A percentile compares a stretch with the other conserved stretches of the same genome.
phyloP scores from a whole-genome alignment of 768 basidiomycete genomes.

The Cystobasidium ongulense region DNA sequence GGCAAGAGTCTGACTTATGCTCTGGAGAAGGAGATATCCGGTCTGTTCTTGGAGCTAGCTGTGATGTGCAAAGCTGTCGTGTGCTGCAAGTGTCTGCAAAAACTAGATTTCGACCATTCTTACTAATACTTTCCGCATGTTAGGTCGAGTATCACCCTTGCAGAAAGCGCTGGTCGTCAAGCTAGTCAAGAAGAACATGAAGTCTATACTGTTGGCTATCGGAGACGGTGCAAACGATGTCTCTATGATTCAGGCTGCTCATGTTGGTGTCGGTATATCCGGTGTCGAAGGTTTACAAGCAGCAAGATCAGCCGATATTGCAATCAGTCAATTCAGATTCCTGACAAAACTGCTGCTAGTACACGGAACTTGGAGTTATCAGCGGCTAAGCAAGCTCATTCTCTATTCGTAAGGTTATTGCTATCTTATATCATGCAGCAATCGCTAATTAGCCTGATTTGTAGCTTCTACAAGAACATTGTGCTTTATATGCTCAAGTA shows the following conservation, averaged over 20 bases:
- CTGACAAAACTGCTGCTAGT: slow-evolving; percentile 90
- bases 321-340: slow-evolving; percentile 85
- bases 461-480: slow-evolving; percentile 84
- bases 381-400: slow-evolving; percentile 85
- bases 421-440: no score
- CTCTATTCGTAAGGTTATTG: slow-evolving; percentile 60
- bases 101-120: neutral
- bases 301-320: slow-evolving; percentile 90
- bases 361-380: slow-evolving; percentile 98
- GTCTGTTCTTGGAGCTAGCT: slow-evolving; percentile 83
- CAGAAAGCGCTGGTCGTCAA: slow-evolving; percentile 98
- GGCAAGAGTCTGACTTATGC: slow-evolving; percentile 91
- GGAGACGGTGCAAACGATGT: slow-evolving; percentile 98
- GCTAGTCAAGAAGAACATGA: slow-evolving; percentile 94
- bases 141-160: slow-evolving; percentile 90
- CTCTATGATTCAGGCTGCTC: slow-evolving; percentile 98
- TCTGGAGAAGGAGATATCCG: slow-evolving; percentile 82
- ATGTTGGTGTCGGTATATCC: slow-evolving; percentile 94
- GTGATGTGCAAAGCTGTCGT: slow-evolving; percentile 98
- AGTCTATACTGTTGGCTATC: slow-evolving; percentile 86
- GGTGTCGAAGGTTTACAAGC: slow-evolving; percentile 99
- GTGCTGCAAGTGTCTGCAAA: slow-evolving; percentile 67
- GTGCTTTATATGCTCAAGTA: slow-evolving; percentile 68
- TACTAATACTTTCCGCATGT: slow-evolving; percentile 11
- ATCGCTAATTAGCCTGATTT: no score